Evolutionary conservation across 2,329 filamentous ascomycete species (phyloP), one percentile per base, ranked within the genome.

Genomic region (Sporothrix pseudoabietina): DNA sequence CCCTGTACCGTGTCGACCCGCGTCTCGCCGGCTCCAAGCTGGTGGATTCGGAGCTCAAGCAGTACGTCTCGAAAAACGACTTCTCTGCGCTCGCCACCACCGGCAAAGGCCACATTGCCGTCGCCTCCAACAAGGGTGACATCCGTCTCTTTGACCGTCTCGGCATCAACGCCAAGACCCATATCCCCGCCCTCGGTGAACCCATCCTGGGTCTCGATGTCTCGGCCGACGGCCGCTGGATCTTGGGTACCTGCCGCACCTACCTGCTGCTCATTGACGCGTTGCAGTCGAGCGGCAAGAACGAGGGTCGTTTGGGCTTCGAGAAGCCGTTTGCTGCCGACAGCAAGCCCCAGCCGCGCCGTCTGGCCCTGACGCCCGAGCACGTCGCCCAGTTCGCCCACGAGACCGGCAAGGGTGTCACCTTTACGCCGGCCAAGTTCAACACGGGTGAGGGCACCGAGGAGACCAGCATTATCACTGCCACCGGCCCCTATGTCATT

Each of bases 361-460:
- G 96, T 77, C 89, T 99, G 12, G 94, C 91, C 14, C 87, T 99
- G 52, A 94, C 92, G 7, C 96, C 96, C 0, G 90, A 93, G 74
- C 96, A 99, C 81, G 94, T 98, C 39, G 96, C 96, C 0, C 96
- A 99, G 80, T 98, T 99, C 85, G 93, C 97, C 80, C 93, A 98
- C 81, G 96, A 99, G 82, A 99, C 96, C 1, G 93, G 94, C 78
- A 90, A 91, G 74, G 90, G 93, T 0, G 87, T 99, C 12, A 87
- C 90, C 0, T 99, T 93, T 92, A 0, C 71, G 49, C 70, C 74
- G 19, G 73, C 73, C 73, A 74, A 74, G 71, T 74, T 77, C 74
- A 76, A 77, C 74, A 93, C 93, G 0, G 94, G 94, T 76, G 87
- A 93, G 76, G 92, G 93, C 66, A 84, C 88, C 14, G 86, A 90